A percentile compares a stretch with the other conserved stretches of the same genome.
These are phyloP conservation scores for Globisporangium cylindrosporum DNA, from an alignment of 352 stramenopile genomes.

Conservation along the genomic window DNA sequence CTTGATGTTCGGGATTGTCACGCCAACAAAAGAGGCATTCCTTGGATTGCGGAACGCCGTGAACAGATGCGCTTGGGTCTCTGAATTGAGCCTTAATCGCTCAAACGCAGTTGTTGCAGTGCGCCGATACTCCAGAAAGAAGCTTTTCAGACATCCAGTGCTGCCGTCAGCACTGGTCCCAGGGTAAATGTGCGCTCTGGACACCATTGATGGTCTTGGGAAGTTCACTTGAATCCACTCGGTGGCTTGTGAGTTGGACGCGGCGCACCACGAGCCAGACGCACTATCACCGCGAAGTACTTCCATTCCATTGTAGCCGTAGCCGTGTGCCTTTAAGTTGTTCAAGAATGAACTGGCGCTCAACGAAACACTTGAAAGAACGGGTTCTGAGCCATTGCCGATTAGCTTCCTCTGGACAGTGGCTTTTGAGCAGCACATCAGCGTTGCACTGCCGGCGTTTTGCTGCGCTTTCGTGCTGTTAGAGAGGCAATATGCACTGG, in stretches of 20 bases:
- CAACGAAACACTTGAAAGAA: slow-evolving; percentile 9
- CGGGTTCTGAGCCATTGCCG: neutral
- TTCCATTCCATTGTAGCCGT: slow-evolving; percentile 33
- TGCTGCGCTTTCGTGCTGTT: slow-evolving; percentile 18
- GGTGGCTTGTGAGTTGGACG: neutral
- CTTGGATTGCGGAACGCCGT: neutral
- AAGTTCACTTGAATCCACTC: slow-evolving; percentile 55
- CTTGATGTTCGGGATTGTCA: slow-evolving; percentile 25
- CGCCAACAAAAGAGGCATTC: neutral
- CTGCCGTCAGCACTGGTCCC: slow-evolving; percentile 23
- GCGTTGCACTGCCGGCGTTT: slow-evolving; percentile 22
- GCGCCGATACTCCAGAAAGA: slow-evolving; percentile 8
- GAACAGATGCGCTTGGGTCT: slow-evolving; percentile 3
- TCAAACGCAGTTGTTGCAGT: neutral
- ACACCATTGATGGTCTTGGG: slow-evolving; percentile 38
- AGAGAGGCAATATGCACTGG: neutral
- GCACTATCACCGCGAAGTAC: slow-evolving; percentile 24
- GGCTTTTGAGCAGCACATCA: slow-evolving; percentile 38
- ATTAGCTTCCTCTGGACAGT: neutral
- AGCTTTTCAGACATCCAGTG: slow-evolving; percentile 4
- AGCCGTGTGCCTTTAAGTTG: slow-evolving; percentile 40
- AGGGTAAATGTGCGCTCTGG: slow-evolving; percentile 23
- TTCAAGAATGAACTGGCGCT: slow-evolving; percentile 28
- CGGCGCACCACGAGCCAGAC: slow-evolving; percentile 39
- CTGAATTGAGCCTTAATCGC: neutral